Base-by-base conservation (phyloP, 139 green algal species). In the Chlorokybus atmophyticus region DNA sequence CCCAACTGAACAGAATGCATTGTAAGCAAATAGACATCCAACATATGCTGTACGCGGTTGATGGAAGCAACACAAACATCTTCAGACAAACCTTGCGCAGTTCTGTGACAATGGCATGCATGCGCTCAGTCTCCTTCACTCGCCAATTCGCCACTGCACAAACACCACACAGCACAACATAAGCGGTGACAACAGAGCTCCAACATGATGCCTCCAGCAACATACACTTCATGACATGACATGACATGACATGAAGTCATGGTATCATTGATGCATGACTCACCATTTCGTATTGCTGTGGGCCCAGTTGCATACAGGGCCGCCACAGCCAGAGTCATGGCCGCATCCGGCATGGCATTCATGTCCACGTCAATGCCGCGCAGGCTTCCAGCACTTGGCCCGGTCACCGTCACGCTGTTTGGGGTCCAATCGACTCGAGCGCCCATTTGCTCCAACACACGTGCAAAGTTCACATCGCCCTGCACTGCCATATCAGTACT, bases 101-200 rank as follows among this genome's bases (percentile, higher is more conserved):
- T 74, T 99, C 91, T 0, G 82, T 84, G 23, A 93, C 85, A 66
- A 99, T 95, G 49, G 91, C 91, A 53, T 87, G 80, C 91, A 98
- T 98, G 44, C 91, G 82, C 78, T 98, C 91, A 8, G 91, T 98
- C 80, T 98, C 91, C 79, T 99, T 99, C 5, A 99, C 88, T 4
- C 91, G 74, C 91, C 91, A 97, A 74, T 85, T 95, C 70, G 86
- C 92, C 41, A 99, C 91, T 68, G 10, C 8, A 52, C 42, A n/a
- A 28, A 28, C 42, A 52, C 35, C 35, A 44, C 10, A 44, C 10
- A 10, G 35, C 10, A 14, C 35, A 44, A 14, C 35, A 44, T 21
- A 10, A 44, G n/a, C n/a, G n/a, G 35, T 10, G 14, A 10, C 35
- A 44, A 14, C 35, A 44, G 10, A 10, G 10, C 14, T 14, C 35